Evolutionary conservation across 257 asterid genomes (phyloP).

Genomic region (Scutellaria galericulata): DNA sequence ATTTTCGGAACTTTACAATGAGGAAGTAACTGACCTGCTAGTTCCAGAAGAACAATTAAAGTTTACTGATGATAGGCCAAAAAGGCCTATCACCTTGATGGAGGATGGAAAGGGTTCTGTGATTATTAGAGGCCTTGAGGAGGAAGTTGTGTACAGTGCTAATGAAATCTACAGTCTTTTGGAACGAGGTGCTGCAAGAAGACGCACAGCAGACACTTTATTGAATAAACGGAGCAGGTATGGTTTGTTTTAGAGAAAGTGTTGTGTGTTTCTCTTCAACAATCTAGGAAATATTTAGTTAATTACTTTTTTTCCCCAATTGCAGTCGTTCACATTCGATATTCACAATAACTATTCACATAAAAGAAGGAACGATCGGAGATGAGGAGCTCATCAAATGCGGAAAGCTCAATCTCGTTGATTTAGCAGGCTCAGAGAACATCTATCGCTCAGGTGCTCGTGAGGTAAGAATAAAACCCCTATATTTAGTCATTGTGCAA

Average conservation of each 20-base stretch:
- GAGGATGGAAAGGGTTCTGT: slow-evolving; percentile 88
- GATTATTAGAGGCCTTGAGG: slow-evolving; percentile 82
- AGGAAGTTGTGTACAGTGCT: slow-evolving; percentile 84
- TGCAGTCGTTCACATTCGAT: slow-evolving; percentile 91
- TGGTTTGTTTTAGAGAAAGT: slow-evolving; percentile 15
- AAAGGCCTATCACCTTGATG: slow-evolving; percentile 67
- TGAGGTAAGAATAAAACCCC: slow-evolving; percentile 54
- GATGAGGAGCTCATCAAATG: slow-evolving; percentile 87
- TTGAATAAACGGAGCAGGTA: slow-evolving; percentile 82
- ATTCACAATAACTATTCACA: slow-evolving; percentile 73
- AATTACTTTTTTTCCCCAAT: not conserved
- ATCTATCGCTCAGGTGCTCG: slow-evolving; percentile 84
- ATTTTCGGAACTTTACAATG: slow-evolving; percentile 82
- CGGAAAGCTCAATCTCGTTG: slow-evolving; percentile 92
- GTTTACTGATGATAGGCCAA: slow-evolving; percentile 58
- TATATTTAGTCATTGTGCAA: not conserved
- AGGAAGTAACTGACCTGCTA: slow-evolving; percentile 75
- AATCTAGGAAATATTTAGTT: not conserved
- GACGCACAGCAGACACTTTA: slow-evolving; percentile 84
- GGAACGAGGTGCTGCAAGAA: slow-evolving; percentile 83
- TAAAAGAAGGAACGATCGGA: slow-evolving; percentile 74
- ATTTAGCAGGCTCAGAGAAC: slow-evolving; percentile 91
- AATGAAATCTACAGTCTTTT: slow-evolving; percentile 75
- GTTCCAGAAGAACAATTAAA: slow-evolving; percentile 66
- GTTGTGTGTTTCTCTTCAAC: not conserved